phyloP scores from a whole-genome alignment of 768 basidiomycete genomes.

The Sporobolomyces roseus region DNA sequence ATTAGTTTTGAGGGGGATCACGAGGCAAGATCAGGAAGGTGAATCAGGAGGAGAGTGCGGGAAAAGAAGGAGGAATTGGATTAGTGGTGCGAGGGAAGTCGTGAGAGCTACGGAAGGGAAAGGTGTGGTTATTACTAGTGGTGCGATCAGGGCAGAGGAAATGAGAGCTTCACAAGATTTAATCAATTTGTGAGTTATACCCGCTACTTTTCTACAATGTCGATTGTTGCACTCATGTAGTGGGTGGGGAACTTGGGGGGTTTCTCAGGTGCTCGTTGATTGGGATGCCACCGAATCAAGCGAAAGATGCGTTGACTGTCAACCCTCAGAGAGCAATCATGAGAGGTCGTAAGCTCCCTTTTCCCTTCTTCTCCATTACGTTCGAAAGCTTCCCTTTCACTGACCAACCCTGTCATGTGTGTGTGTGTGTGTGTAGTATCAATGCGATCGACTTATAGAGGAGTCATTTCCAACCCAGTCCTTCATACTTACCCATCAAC shows the following conservation, averaged over 20 bases:
- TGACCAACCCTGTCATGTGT: not conserved
- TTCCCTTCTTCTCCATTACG: not conserved
- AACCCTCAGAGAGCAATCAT: slow-evolving; percentile 38
- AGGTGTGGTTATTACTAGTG: slow-evolving; percentile 67
- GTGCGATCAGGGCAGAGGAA: slow-evolving; percentile 60
- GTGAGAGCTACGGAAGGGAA: slow-evolving; percentile 76
- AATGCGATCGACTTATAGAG: slow-evolving; percentile 37
- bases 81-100: slow-evolving; percentile 81
- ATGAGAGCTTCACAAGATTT: slow-evolving; percentile 69
- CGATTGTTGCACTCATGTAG: no score
- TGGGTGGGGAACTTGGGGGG: no score
- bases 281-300: slow-evolving; percentile 25
- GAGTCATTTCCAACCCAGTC: slow-evolving; percentile 39
- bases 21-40: slow-evolving; percentile 14
- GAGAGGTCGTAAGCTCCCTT: slow-evolving; percentile 32
- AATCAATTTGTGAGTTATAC: slow-evolving; percentile 63
- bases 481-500: not conserved
- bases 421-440: slow-evolving; percentile 18
- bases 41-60: slow-evolving; percentile 48
- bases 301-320: slow-evolving; percentile 35
- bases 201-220: not conserved
- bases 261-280: slow-evolving; percentile 32
- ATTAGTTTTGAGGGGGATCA: slow-evolving; percentile 52
- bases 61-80: slow-evolving; percentile 59
- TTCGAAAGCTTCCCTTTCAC: not conserved